Evolutionary conservation across 2,329 filamentous ascomycete species (phyloP).

Genomic region (Anisogramma anomala): DNA sequence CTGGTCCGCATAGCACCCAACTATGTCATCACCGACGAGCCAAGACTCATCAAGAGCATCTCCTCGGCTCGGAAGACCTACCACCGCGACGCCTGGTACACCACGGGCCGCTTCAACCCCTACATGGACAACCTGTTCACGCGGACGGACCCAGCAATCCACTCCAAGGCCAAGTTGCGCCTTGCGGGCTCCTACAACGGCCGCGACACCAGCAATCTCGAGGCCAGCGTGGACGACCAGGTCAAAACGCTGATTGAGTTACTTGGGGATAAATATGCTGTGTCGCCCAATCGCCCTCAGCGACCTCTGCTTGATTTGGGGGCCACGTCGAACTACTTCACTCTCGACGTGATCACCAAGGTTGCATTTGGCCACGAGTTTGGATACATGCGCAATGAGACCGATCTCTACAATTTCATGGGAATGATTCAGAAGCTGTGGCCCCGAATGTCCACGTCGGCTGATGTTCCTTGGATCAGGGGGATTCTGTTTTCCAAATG

Average conservation of each 20-base stretch:
- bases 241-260: neutral
- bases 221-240: slow-evolving; percentile 6
- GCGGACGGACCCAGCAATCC: slow-evolving; percentile 13
- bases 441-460: slow-evolving; percentile 28
- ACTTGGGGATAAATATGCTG: neutral
- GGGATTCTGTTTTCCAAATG: slow-evolving; percentile 29
- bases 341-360: slow-evolving; percentile 36
- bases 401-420: slow-evolving; percentile 31
- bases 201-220: slow-evolving; percentile 2
- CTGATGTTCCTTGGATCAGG: slow-evolving; percentile 30
- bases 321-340: slow-evolving; percentile 32
- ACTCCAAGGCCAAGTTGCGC: slow-evolving; percentile 19
- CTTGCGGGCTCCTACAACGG: slow-evolving; percentile 3
- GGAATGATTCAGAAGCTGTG: slow-evolving; percentile 26
- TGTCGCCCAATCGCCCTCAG: neutral
- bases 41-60: slow-evolving; percentile 15
- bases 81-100: slow-evolving; percentile 1
- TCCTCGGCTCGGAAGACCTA: neutral
- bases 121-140: slow-evolving; percentile 6
- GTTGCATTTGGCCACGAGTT: slow-evolving; percentile 33
- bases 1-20: slow-evolving; percentile 21
- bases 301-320: slow-evolving; percentile 31
- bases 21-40: slow-evolving; percentile 17
- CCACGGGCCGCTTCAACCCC: slow-evolving; percentile 3
- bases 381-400: slow-evolving; percentile 28